Evolutionary conservation across 495 filamentous ascomycete genomes (phyloP).

Genomic region (Neurospora tetraspora): DNA sequence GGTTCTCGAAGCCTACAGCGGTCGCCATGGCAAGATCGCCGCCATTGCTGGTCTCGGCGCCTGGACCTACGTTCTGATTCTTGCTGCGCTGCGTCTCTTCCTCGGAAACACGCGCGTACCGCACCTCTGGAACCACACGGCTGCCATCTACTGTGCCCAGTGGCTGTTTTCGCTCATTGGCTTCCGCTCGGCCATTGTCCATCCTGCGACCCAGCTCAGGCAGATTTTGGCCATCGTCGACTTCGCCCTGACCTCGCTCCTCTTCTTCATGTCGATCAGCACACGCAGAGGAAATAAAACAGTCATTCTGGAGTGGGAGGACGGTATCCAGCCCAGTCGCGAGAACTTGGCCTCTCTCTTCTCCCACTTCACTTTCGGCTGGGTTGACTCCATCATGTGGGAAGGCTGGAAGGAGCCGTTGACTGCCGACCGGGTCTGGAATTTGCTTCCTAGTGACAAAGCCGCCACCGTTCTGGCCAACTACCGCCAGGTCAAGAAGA

Average conservation of each 20-base stretch:
- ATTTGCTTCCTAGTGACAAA: constrained; percentile 78
- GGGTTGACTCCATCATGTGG: constrained; percentile 84
- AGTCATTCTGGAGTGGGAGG: constrained; percentile 77
- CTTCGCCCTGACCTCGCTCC: constrained; percentile 62
- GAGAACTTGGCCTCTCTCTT: constrained; percentile 82
- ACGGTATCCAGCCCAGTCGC: constrained; percentile 69
- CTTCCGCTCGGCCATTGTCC: constrained; percentile 79
- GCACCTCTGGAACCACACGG: constrained; percentile 86
- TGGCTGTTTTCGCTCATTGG: constrained; percentile 68
- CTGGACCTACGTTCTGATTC: constrained; percentile 74
- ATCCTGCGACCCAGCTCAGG: constrained; percentile 54
- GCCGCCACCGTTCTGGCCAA: constrained; percentile 66
- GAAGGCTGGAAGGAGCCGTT: constrained; percentile 83
- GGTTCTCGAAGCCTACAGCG: constrained; percentile 25
- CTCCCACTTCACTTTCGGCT: constrained; percentile 78
- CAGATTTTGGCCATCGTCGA: constrained; percentile 54
- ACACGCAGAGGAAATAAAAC: constrained; percentile 89
- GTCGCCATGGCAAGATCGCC: constrained; percentile 34
- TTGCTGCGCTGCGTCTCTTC: constrained; percentile 63
- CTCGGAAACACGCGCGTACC: constrained; percentile 60
- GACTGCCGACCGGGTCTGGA: constrained; percentile 83
- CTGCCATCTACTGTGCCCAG: constrained; percentile 70
- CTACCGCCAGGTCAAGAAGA: constrained; percentile 81
- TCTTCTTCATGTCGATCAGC: constrained; percentile 64
- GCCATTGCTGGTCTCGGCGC: constrained; percentile 54